Conservation (phyloP, 2,329 filamentous ascomycete species). For the Coniella lustricola region DNA sequence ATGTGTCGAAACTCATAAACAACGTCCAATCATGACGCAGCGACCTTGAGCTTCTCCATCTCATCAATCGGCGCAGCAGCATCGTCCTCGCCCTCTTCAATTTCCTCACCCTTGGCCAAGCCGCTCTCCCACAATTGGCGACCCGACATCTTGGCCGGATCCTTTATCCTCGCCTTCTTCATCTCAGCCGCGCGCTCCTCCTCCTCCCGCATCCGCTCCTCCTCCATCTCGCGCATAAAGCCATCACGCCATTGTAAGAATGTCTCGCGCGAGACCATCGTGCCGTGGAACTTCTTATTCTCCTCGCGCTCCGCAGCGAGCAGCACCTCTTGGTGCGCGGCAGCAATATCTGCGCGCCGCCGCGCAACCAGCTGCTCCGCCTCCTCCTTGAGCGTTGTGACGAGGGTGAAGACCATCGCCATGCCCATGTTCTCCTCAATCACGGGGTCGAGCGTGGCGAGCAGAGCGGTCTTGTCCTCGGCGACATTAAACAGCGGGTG, state of each 20-base stretch:
- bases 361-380: slow-evolving; percentile 80
- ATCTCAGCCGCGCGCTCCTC: slow-evolving; percentile 77
- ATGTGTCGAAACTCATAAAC: not conserved
- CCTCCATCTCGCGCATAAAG: slow-evolving; percentile 76
- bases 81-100: slow-evolving; percentile 60
- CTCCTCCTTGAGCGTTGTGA: slow-evolving; percentile 78
- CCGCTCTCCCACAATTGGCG: slow-evolving; percentile 74
- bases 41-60: slow-evolving; percentile 66
- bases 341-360: slow-evolving; percentile 58
- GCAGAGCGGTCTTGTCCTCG: slow-evolving; percentile 68
- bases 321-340: slow-evolving; percentile 47
- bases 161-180: slow-evolving; percentile 70
- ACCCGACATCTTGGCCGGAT: slow-evolving; percentile 64
- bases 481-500: slow-evolving; percentile 72
- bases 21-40: slow-evolving; percentile 34
- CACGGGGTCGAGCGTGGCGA: slow-evolving; percentile 63
- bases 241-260: slow-evolving; percentile 76
- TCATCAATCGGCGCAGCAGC: slow-evolving; percentile 45
- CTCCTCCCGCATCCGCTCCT: slow-evolving; percentile 58
- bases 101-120: slow-evolving; percentile 58
- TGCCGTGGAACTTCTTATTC: slow-evolving; percentile 94
- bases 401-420: slow-evolving; percentile 93
- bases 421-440: slow-evolving; percentile 93
- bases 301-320: slow-evolving; percentile 74
- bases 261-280: slow-evolving; percentile 75